These are phyloP conservation scores for Neonectria neomacrospora DNA, from an alignment of 2,329 filamentous ascomycete genomes.

Conservation along the genomic window DNA sequence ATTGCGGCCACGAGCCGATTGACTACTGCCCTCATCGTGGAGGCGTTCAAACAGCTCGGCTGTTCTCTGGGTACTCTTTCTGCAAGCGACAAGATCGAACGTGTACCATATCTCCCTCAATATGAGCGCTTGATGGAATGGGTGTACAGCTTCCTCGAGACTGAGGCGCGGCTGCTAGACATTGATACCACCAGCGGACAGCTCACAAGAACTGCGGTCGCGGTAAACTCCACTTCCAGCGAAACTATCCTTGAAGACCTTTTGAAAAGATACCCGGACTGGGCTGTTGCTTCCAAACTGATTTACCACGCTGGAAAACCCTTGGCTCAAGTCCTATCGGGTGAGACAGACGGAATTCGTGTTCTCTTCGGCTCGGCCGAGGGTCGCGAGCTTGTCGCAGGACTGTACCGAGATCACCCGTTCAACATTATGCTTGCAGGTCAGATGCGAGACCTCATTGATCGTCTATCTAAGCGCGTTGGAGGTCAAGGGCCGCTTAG, in stretches of 20 bases:
- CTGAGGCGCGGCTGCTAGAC: background rate
- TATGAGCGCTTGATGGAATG: background rate
- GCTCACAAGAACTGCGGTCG: background rate
- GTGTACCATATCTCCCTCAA: background rate
- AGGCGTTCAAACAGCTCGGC: conserved; percentile 8
- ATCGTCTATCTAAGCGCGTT: background rate
- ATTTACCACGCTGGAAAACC: background rate
- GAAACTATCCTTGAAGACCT: background rate
- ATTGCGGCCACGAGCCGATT: background rate
- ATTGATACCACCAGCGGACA: background rate
- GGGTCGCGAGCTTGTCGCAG: background rate
- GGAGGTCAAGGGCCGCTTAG: background rate
- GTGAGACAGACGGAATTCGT: background rate
- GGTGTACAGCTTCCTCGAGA: background rate
- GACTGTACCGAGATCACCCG: background rate
- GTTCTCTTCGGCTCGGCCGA: conserved; percentile 1
- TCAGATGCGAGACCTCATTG: background rate
- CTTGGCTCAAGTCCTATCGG: background rate
- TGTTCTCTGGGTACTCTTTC: background rate
- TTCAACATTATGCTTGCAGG: background rate
- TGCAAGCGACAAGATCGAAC: background rate
- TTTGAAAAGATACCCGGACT: background rate
- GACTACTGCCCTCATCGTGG: background rate
- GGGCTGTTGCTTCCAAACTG: background rate
- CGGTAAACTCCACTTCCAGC: background rate